phyloP scores from a whole-genome alignment of 768 basidiomycete genomes.

The Hydnum rufescens region DNA sequence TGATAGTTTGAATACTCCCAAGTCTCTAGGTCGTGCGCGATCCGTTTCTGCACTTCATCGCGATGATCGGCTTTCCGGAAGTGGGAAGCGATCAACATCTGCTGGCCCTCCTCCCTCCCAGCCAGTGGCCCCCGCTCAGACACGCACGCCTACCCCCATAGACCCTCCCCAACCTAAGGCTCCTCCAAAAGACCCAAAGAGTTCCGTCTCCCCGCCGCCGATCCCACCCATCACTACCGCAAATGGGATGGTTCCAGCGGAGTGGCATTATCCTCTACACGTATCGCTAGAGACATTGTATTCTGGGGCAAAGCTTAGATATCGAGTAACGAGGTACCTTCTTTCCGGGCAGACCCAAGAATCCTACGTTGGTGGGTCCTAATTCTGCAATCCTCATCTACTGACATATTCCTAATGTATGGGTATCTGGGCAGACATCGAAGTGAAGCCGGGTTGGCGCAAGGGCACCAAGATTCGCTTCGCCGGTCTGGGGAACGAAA shows the following conservation, averaged over 20 bases:
- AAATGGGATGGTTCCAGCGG: slow-evolving; percentile 14
- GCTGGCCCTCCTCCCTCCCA: too few species aligned
- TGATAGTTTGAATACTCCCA: too few species aligned
- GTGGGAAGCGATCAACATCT: too few species aligned
- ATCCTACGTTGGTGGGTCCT: slow-evolving; percentile 19
- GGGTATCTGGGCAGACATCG: slow-evolving; percentile 26
- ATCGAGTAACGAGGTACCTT: slow-evolving; percentile 38
- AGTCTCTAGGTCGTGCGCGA: too few species aligned
- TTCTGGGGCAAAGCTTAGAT: slow-evolving; percentile 33
- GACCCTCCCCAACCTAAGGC: too few species aligned
- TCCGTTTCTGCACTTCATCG: too few species aligned
- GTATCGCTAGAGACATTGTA: slow-evolving; percentile 44
- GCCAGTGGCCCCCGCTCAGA: too few species aligned
- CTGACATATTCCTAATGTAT: too few species aligned
- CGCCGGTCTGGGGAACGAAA: slow-evolving; percentile 40
- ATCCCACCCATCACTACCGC: neutral
- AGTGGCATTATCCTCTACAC: slow-evolving; percentile 48
- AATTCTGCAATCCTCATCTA: neutral
- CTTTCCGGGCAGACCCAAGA: slow-evolving; percentile 30
- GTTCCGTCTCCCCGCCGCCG: neutral
- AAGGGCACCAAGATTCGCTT: slow-evolving; percentile 40
- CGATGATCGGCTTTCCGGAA: too few species aligned
- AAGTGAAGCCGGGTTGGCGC: slow-evolving; percentile 41
- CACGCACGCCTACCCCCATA: too few species aligned
- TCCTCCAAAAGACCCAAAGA: neutral